Evolutionary conservation across 2,329 filamentous ascomycete species (phyloP).

Genomic region (Aspergillus hortae): DNA sequence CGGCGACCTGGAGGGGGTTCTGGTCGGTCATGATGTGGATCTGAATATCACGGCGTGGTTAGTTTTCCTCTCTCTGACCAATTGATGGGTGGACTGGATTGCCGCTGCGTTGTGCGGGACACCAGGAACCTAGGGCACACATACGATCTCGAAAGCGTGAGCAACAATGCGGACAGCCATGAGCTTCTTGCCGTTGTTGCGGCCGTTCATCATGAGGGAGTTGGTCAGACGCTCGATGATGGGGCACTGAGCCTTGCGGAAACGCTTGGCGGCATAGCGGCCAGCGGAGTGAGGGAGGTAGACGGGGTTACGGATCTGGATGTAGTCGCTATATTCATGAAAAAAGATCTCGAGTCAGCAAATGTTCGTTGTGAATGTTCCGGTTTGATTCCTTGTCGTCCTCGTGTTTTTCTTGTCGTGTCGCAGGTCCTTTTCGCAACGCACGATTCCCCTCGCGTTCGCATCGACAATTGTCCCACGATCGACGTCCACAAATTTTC

Average conservation of each 20-base stretch:
- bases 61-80: conserved; percentile 5
- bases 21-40: conserved; percentile 99
- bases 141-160: conserved; percentile 98
- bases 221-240: conserved; percentile 99
- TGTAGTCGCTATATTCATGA: conserved; percentile 76
- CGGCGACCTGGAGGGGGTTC: conserved; percentile 99
- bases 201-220: conserved; percentile 99
- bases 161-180: conserved; percentile 99
- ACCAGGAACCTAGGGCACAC: conserved; percentile 39
- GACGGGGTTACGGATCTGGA: conserved; percentile 98
- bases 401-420: conserved; percentile 1
- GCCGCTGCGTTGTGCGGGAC: not conserved
- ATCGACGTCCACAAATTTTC: not conserved
- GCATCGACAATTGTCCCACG: conserved; percentile 7
- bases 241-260: conserved; percentile 99
- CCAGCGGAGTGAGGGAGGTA: conserved; percentile 99
- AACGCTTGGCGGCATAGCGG: conserved; percentile 98
- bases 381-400: conserved; percentile 6
- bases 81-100: not conserved
- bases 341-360: conserved; percentile 26
- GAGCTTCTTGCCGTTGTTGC: conserved; percentile 99
- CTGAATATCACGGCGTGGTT: conserved; percentile 46
- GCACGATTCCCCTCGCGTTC: conserved; percentile 6
- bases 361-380: conserved; percentile 4
- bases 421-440: conserved; percentile 9